phyloP scores from a whole-genome alignment of 2,329 filamentous ascomycete genomes.

The Teratosphaeria viscida region DNA sequence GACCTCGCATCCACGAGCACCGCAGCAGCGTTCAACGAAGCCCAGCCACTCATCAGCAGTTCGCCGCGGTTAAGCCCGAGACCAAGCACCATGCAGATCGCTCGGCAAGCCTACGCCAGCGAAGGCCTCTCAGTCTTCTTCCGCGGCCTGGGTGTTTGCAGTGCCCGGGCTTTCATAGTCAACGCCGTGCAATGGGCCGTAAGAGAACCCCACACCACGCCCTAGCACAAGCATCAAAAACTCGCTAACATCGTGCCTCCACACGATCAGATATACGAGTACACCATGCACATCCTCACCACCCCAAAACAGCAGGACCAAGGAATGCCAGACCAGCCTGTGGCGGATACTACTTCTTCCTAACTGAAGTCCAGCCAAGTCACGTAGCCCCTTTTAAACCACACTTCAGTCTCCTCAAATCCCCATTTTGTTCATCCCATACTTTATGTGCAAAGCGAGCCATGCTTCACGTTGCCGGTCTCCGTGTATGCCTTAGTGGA shows the following conservation, averaged over 20 bases:
- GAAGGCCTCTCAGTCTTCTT: slow-evolving; percentile 72
- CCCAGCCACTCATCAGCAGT: slow-evolving; percentile 5
- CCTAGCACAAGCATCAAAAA: not conserved
- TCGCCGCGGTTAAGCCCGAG: slow-evolving; percentile 4
- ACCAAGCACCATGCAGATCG: slow-evolving; percentile 52
- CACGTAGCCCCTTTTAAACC: not conserved
- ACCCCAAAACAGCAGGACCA: not conserved
- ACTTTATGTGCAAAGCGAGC: not conserved
- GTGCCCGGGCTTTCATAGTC: slow-evolving; percentile 75
- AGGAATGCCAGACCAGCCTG: not conserved
- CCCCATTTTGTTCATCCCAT: not conserved
- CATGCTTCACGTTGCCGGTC: not conserved
- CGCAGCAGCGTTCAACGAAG: not conserved
- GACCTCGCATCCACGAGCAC: slow-evolving; percentile 14
- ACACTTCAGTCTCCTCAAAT: not conserved
- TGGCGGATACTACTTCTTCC: not conserved
- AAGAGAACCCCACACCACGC: slow-evolving; percentile 4
- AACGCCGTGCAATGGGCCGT: slow-evolving; percentile 89
- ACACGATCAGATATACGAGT: not conserved
- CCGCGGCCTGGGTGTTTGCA: slow-evolving; percentile 71
- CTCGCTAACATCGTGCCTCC: not conserved
- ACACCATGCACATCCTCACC: not conserved
- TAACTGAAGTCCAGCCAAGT: not conserved
- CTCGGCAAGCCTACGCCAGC: slow-evolving; percentile 55
- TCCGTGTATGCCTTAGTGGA: not conserved